phyloP scores from a whole-genome alignment of 192 early-diverging fungal species.

The Umbelopsis vinacea region DNA sequence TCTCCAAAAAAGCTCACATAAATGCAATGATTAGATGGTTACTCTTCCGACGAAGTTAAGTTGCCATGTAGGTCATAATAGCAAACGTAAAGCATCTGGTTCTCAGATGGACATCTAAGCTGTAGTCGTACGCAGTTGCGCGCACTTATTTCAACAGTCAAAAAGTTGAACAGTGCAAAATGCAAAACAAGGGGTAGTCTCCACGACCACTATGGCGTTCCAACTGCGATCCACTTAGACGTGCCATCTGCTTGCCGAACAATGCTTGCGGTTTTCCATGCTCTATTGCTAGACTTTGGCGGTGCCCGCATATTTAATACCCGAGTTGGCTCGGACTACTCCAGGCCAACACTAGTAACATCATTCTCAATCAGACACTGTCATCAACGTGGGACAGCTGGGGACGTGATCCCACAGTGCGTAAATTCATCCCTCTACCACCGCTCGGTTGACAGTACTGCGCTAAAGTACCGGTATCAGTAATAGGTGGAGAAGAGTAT shows the following conservation, averaged over 20 bases:
- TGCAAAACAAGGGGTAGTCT: constrained; percentile 20
- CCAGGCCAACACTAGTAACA: constrained; percentile 15
- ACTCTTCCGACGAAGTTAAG: too few species aligned
- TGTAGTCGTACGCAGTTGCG: too few species aligned
- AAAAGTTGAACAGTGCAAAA: too few species aligned
- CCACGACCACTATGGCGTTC: constrained; percentile 24
- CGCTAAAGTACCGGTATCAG: constrained; percentile 14
- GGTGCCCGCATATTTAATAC: constrained; percentile 24
- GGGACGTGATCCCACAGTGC: constrained; percentile 16
- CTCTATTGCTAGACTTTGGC: constrained; percentile 24
- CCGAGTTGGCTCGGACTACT: constrained; percentile 14
- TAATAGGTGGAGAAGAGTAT: not conserved
- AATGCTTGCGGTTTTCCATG: constrained; percentile 21
- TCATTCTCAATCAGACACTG: constrained; percentile 23
- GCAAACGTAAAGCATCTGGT: too few species aligned
- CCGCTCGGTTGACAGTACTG: constrained; percentile 24
- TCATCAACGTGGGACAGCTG: constrained; percentile 20
- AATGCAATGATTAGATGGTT: too few species aligned
- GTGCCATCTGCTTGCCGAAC: constrained; percentile 23
- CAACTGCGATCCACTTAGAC: constrained; percentile 23
- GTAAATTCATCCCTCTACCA: constrained; percentile 23
- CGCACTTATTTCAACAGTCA: too few species aligned
- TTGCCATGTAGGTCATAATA: too few species aligned
- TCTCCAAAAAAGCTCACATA: too few species aligned
- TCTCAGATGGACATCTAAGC: too few species aligned